Percentiles rank a stretch among this genome's conserved stretches.
These are phyloP conservation scores for Benincasa hispida DNA, from an alignment of 306 rosid species.

Conservation along the genomic window DNA sequence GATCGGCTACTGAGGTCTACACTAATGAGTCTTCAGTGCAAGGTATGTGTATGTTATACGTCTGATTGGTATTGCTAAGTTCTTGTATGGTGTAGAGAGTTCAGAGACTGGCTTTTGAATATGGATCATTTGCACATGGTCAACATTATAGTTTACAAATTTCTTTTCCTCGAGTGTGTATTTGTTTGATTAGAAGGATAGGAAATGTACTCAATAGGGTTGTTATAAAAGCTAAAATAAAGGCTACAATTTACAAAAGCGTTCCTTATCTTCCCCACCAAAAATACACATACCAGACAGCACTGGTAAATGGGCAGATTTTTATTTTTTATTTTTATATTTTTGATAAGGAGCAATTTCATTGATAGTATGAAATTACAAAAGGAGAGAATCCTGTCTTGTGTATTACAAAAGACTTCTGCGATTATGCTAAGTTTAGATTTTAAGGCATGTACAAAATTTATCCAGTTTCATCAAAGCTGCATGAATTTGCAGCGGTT, in stretches of 20 bases:
- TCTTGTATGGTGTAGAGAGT: background rate
- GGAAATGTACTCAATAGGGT: background rate
- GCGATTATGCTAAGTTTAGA: background rate
- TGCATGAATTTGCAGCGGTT: background rate
- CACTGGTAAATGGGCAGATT: background rate
- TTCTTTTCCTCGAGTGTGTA: background rate
- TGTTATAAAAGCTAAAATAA: background rate
- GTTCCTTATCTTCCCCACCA: background rate
- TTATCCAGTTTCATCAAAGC: background rate
- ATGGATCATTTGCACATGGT: background rate
- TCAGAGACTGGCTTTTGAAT: background rate
- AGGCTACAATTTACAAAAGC: background rate
- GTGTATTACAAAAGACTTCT: no score
- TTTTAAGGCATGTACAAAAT: background rate
- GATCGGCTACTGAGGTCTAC: constrained; percentile 54
- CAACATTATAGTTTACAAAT: background rate
- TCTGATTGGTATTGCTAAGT: background rate
- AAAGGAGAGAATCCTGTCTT: no score
- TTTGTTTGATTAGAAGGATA: background rate
- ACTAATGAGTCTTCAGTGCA: constrained; percentile 29
- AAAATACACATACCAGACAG: background rate
- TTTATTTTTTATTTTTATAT: no score
- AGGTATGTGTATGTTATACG: constrained; percentile 43
- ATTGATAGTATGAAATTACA: no score
- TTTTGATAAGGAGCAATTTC: no score